Percentiles rank a stretch among this genome's conserved stretches.
phyloP scores from a whole-genome alignment of 306 rosid genomes.

The Ammopiptanthus mongolicus region DNA sequence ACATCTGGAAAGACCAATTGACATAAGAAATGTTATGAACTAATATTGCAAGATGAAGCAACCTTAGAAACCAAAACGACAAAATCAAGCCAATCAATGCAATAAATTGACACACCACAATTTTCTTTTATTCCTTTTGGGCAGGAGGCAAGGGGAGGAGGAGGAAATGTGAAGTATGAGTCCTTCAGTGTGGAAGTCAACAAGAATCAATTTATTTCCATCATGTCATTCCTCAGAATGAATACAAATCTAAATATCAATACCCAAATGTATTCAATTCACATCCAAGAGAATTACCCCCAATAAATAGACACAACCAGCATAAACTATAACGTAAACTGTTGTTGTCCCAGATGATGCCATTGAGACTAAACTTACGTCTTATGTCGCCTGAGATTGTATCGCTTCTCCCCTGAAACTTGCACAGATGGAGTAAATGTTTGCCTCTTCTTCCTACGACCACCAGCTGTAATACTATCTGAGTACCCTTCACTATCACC shows the following conservation, averaged over 20 bases:
- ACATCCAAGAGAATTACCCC: not conserved
- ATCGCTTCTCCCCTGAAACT: constrained; percentile 59
- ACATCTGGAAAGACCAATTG: not conserved
- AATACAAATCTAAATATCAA: constrained; percentile 6
- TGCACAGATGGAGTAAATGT: constrained; percentile 37
- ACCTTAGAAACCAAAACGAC: not conserved
- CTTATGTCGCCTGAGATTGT: constrained; percentile 77
- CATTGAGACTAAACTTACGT: constrained; percentile 54
- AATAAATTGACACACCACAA: not conserved
- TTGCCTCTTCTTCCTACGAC: constrained; percentile 64
- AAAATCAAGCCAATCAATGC: not conserved
- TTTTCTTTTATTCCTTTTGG: not conserved
- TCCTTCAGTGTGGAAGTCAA: not conserved
- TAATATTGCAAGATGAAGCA: constrained; percentile 2
- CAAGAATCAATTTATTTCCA: not conserved
- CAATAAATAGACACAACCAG: constrained; percentile 1
- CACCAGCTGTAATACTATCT: constrained; percentile 60
- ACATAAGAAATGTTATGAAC: not conserved
- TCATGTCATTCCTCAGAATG: not conserved
- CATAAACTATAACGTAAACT: not conserved
- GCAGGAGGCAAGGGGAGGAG: not conserved
- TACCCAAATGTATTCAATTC: not conserved
- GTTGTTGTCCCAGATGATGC: not conserved
- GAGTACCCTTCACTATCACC: constrained; percentile 71
- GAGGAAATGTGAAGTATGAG: not conserved